phyloP scores from a whole-genome alignment of 352 stramenopile species.

The Pseudoperonospora humuli region DNA sequence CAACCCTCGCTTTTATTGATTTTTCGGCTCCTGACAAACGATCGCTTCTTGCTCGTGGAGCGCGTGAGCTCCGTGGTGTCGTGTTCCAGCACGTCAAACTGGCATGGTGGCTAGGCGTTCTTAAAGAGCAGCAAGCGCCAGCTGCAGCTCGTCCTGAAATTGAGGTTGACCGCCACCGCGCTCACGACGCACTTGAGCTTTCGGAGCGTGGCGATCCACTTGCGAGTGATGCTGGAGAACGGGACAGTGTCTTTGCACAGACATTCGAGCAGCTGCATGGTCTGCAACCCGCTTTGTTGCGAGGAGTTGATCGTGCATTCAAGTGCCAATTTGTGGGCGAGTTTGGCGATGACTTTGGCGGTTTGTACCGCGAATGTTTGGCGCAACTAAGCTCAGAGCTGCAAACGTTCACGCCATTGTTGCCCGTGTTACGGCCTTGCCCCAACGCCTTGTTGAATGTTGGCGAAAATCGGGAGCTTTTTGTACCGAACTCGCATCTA shows the following conservation, averaged over 20 bases:
- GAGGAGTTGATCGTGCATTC: conserved; percentile 82
- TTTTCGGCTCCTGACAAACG: conserved; percentile 54
- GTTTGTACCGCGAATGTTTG: conserved; percentile 85
- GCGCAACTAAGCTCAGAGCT: conserved; percentile 84
- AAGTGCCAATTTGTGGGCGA: conserved; percentile 89
- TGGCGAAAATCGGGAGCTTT: conserved; percentile 86
- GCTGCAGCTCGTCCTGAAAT: conserved; percentile 75
- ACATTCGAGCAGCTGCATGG: conserved; percentile 79
- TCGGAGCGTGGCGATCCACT: conserved; percentile 24
- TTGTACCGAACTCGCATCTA: conserved; percentile 67
- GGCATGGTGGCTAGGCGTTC: conserved; percentile 80
- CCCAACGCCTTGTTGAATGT: conserved; percentile 81
- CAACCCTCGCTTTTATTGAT: conserved; percentile 80
- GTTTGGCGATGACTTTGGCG: conserved; percentile 87
- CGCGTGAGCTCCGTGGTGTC: conserved; percentile 50
- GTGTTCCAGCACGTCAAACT: conserved; percentile 87
- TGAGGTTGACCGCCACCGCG: conserved; percentile 75
- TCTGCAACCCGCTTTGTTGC: conserved; percentile 78
- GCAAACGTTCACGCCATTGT: conserved; percentile 54
- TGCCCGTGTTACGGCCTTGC: conserved; percentile 83
- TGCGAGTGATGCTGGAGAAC: conserved; percentile 31
- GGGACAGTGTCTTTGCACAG: conserved; percentile 81
- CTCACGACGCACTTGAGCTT: conserved; percentile 50
- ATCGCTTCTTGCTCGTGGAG: conserved; percentile 54
- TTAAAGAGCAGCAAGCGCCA: conserved; percentile 82